Percentiles rank a stretch among this genome's conserved stretches.
Conservation (phyloP, 257 asterid genomes). For the Nicotiana tabacum region DNA sequence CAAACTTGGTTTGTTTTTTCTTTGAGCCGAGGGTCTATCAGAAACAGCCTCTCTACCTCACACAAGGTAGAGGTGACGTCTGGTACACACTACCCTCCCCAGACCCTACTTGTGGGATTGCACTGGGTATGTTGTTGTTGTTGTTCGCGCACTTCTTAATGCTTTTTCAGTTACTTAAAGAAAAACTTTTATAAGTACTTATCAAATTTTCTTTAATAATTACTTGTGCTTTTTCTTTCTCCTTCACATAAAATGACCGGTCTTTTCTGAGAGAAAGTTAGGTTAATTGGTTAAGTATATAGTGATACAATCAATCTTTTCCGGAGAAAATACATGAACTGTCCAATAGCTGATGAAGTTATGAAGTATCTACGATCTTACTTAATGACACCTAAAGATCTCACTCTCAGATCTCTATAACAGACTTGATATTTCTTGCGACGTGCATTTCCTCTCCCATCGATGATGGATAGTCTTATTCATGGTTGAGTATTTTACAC, state of each 20-base stretch:
- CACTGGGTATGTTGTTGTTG: too few species aligned
- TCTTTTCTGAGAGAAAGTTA: background rate
- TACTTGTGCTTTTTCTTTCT: background rate
- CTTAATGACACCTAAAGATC: background rate
- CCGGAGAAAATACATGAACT: background rate
- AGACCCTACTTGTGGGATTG: too few species aligned
- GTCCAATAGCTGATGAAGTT: background rate
- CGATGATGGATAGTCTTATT: constrained; percentile 4
- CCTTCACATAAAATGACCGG: background rate
- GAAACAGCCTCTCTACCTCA: too few species aligned
- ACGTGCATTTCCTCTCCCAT: background rate
- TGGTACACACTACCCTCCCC: too few species aligned
- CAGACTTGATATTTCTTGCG: background rate
- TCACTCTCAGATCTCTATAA: background rate
- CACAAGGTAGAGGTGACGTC: too few species aligned
- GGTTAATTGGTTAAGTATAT: background rate
- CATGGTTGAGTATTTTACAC: background rate
- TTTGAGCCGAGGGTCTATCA: too few species aligned
- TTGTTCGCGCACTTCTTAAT: background rate
- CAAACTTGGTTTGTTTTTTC: too few species aligned
- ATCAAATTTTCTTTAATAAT: background rate
- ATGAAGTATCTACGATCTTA: background rate
- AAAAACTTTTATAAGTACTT: background rate
- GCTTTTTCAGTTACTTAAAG: background rate
- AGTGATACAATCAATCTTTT: constrained; percentile 2